Base-by-base conservation (phyloP, 768 basidiomycete genomes). In the Kondoa malvinella region DNA sequence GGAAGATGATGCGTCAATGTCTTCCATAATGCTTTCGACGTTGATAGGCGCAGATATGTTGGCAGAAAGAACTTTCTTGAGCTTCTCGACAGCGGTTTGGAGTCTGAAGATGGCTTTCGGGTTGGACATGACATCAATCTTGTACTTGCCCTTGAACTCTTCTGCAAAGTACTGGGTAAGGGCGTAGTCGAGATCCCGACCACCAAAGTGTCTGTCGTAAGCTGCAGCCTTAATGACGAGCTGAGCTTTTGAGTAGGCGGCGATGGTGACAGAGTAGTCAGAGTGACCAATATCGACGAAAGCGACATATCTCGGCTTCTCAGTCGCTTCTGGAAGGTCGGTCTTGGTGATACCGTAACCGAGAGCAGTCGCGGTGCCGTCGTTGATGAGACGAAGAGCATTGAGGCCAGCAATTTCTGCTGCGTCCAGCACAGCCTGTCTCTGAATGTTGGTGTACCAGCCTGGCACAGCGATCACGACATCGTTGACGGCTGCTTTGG, bases 291-390 rank as follows among this genome's bases (percentile, higher is more conserved):
- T 84, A 74, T 99, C 95, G 74, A 97, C 84, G 75, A 99, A 96
- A 71, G 87, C 87, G 77, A 99, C 86, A 77, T 95, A 83, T 34
- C 86, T 83, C 0, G 92, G 87, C 71, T 80, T 81, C 70, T 92
- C 91, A 34, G 85, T 77, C 16, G 87, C 85, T 34, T 78, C 78
- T 26, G 95, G 95, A 57, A 99, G 85, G 77, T 99, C 95, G 30
- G 87, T 85, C 79, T 99, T 99, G 72, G 94, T 99, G 82, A 97
- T 97, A 72, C 95, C 95, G 80, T 94, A 99, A 65, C 89, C 91
- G 77, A 99, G 87, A 56, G 95, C 95, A 67, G 87, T 83, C 65
- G 94, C 95, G 70, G 94, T 97, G 67, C 87, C 86, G 77, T 97
- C 95, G 80, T 96, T 96, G 81, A 97, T 90, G 78, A 99, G 83